These are phyloP conservation scores for Fagus sylvatica DNA, from an alignment of 306 rosid species.

Conservation along the genomic window DNA sequence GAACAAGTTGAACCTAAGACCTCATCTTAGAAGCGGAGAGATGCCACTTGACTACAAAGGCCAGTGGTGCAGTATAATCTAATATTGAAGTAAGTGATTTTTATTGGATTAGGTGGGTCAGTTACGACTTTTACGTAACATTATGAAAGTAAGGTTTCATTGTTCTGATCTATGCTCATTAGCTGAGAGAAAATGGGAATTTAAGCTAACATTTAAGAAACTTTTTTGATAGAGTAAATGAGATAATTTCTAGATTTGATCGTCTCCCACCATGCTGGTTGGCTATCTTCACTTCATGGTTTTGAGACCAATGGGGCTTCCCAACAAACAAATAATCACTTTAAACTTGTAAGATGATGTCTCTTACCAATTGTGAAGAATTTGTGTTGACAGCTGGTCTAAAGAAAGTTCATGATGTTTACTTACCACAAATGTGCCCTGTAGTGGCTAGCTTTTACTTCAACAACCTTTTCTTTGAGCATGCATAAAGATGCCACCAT, in stretches of 20 bases:
- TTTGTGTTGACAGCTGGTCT: neutral
- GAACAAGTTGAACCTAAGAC: neutral
- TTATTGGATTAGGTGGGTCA: no score
- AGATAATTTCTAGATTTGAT: neutral
- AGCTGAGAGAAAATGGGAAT: neutral
- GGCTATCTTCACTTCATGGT: neutral
- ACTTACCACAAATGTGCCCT: no score
- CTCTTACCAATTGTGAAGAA: neutral
- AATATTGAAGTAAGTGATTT: neutral
- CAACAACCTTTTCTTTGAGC: neutral
- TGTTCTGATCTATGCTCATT: neutral
- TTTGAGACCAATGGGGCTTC: neutral
- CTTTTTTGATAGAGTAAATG: no score
- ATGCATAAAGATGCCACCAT: neutral
- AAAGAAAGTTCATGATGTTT: no score
- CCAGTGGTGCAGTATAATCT: neutral
- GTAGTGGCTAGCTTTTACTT: neutral
- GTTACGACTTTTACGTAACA: neutral
- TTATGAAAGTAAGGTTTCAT: neutral
- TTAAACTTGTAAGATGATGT: neutral
- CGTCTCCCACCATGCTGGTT: neutral
- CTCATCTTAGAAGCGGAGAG: neutral
- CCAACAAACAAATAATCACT: neutral
- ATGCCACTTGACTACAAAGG: conserved; percentile 1
- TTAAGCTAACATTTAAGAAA: neutral